Evolutionary conservation across 139 green algal genomes (phyloP), one percentile per base, ranked within the genome.

Genomic region (Haematococcus lacustris): DNA sequence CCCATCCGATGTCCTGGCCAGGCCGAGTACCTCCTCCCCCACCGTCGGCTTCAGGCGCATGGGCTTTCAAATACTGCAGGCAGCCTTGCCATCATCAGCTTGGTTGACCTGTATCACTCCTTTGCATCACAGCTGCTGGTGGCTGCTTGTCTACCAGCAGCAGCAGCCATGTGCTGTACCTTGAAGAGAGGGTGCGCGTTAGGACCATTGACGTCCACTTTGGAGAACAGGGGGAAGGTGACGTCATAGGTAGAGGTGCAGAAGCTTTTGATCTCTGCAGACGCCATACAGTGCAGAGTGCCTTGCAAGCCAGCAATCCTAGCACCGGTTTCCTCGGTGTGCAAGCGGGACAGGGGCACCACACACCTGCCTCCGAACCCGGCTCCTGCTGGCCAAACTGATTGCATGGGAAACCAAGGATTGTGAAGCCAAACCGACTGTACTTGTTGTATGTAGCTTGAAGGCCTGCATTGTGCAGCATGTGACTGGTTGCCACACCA

Each of bases 401-500:
- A 76, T 93, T 93, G 84, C 88, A 93, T 1, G 88, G 88, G 71
- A 91, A 91, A 9, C 78, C 89, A 60, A 95, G 73, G 43, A 95
- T 85, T 66, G 91, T 89, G 9, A 95, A 67, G 0, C 87, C 89
- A 37, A 88, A 62, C 0, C 60, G 35, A 0, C 71, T 74, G 73
- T 91, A 94, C 77, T 91, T 92, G 9, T 90, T 65, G 61, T 95
- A 86, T 66, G 34, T 26, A 3, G 13, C 6, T 43, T 17, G 37
- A 7, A 65, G 25, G 28, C 57, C 57, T 64, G 40, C 37, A 71
- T 39, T 7, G 5, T 38, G n/a, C n/a, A n/a, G n/a, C n/a, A n/a
- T n/a, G n/a, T n/a, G n/a, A n/a, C n/a, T n/a, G n/a, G n/a, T n/a
- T n/a, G n/a, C n/a, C n/a, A n/a, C n/a, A n/a, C n/a, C n/a, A n/a